Evolutionary conservation across 225 moss, liverwort and hornwort species (phyloP), one percentile per base, ranked within the genome.

Genomic region (Straminergon stramineum): DNA sequence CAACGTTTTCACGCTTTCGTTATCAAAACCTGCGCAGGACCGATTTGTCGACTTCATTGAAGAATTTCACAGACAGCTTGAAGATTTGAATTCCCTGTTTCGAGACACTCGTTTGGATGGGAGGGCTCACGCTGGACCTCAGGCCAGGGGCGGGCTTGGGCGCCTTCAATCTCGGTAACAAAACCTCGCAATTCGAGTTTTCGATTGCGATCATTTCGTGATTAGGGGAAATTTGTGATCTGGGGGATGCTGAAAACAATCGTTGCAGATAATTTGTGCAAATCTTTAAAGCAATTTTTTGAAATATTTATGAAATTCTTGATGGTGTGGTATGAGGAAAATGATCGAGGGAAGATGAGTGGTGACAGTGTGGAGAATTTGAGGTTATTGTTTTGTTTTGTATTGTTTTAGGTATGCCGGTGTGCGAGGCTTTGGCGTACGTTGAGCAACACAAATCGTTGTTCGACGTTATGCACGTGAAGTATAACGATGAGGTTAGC

Each of bases 351-450:
- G 69, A n/a, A 79, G 52, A 62, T 51, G 79, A 39, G 35, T 58
- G 56, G 75, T 74, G 37, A 8, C 10, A 68, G 34, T 27, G 58
- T 73, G 80, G 64, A 76, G 89, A 86, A 73, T 85, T 77, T 90
- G 75, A 86, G 75, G 61, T 6, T 85, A 53, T 35, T 75, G 18
- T 56, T 26, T 52, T 78, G 57, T 58, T 61, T 79, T 77, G 30
- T 37, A 13, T 37, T 70, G 88, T 68, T 82, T 66, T 89, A 97
- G 97, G 98, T 35, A 97, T 99, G 99, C 97, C 99, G 52, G 94
- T 99, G 60, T 99, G 99, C 90, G 99, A 97, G 93, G 97, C 99
- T 12, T 92, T 99, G 91, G 96, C 96, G 28, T 96, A 97, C 82
- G 96, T 97, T 89, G 99, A 99, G 89, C 97, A 97, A 68, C 99